Evolutionary conservation across 179 eudicot genomes (phyloP).

Genomic region (Patellifolia procumbens): DNA sequence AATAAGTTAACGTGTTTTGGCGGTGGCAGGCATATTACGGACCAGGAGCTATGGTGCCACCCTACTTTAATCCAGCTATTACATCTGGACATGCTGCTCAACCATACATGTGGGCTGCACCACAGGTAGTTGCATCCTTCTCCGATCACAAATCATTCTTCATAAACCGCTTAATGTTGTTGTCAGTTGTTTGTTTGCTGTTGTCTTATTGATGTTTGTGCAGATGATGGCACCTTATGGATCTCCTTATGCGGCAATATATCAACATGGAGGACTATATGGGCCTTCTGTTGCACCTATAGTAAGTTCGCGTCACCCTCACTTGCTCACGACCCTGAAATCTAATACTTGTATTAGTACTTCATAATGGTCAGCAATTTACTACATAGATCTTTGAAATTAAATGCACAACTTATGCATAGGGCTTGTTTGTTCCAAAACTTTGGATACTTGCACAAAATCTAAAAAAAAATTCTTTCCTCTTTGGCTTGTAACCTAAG

Average conservation of each 20-base stretch:
- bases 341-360: neutral
- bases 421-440: neutral
- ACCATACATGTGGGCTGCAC: slow-evolving; percentile 94
- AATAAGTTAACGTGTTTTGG: neutral
- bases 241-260: slow-evolving; percentile 86
- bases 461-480: neutral
- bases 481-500: neutral
- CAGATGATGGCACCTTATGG: slow-evolving; percentile 92
- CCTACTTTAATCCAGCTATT: slow-evolving; percentile 71
- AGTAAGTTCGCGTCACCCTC: slow-evolving; percentile 50
- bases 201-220: slow-evolving; percentile 18
- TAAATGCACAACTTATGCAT: neutral
- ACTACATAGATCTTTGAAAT: neutral
- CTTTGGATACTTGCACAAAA: neutral
- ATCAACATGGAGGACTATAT: slow-evolving; percentile 86
- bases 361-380: neutral
- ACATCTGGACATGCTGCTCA: slow-evolving; percentile 77
- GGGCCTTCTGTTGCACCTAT: slow-evolving; percentile 64
- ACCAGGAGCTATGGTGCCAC: slow-evolving; percentile 68
- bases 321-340: neutral
- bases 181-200: neutral
- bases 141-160: neutral
- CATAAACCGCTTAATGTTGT: neutral
- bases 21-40: slow-evolving; percentile 80
- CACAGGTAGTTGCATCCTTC: slow-evolving; percentile 48